Conservation (phyloP, 2,329 filamentous ascomycete species). For the Hypomyces rosellus region DNA sequence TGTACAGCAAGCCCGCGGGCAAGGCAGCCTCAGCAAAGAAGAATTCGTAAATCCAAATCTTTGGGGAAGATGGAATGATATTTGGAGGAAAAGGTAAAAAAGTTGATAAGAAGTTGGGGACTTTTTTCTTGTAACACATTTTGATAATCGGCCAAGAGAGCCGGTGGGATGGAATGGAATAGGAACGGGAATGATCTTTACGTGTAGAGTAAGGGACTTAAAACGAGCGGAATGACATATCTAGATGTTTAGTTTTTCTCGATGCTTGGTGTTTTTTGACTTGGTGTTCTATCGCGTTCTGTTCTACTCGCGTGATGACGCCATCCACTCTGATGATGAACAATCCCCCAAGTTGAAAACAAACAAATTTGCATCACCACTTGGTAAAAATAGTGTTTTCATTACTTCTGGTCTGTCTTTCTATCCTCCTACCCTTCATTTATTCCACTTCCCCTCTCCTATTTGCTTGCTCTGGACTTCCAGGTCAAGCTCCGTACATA, state of each 20-base stretch:
- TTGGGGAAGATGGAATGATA: not conserved
- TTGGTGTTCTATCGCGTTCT: no score
- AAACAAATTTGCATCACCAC: no score
- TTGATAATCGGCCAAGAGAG: not conserved
- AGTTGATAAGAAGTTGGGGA: not conserved
- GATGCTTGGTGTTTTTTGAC: no score
- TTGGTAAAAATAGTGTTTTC: no score
- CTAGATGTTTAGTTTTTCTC: constrained; percentile 3
- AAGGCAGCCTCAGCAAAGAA: constrained; percentile 20
- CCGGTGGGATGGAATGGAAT: not conserved
- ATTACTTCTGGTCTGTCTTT: no score
- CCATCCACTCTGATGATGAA: no score
- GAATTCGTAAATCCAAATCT: not conserved
- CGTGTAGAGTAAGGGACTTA: constrained; percentile 17
- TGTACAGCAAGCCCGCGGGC: constrained; percentile 56
- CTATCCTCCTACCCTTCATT: no score
- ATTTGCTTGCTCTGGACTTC: no score
- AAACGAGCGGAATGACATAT: constrained; percentile 10
- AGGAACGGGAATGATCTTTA: constrained; percentile 9
- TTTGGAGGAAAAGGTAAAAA: not conserved
- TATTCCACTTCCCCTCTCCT: no score
- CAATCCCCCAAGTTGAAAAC: no score
- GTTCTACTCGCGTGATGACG: no score
- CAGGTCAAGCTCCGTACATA: not conserved
- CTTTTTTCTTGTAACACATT: not conserved